Evolutionary conservation across 2,329 filamentous ascomycete genomes (phyloP), one percentile per base, ranked within the genome.

Genomic region (Penicillium nordicum): DNA sequence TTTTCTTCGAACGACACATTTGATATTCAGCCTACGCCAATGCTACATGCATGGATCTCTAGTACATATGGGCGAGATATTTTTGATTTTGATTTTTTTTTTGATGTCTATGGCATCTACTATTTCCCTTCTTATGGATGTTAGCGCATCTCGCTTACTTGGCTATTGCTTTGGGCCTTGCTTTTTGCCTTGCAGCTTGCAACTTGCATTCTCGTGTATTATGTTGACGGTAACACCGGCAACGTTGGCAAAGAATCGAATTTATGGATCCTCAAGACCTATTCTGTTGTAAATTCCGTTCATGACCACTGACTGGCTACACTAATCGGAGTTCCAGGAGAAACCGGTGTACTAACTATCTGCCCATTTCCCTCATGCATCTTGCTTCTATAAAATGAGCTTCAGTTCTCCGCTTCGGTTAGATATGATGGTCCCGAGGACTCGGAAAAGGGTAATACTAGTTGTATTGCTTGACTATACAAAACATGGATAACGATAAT

Each of bases 41-140:
- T 51, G 41, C 25, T 18, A 43, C 12, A 30, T 37, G n/a, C 25
- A 38, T 38, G 32, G 47, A 38, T 48, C 29, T 47, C 25, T 18
- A 25, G 55, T 54, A 57, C 50, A 57, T 57, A 54, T 49, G 50
- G 30, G 47, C 37, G 44, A 43, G 37, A 38, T 27, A 23, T 38
- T 32, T 46, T 46, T 45, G 12, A 8, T 50, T 30, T 48, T 47
- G 40, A 21, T 21, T 12, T 36, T 21, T 52, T 18, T 21, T 53
- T 41, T 27, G 10, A n/a, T 37, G 11, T 38, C 12, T 53, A 11
- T 36, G 18, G 5, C 29, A 52, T 37, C 49, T 27, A 10, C 21
- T 38, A 16, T 41, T 52, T 51, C 25, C 21, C 34, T 46, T 32
- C 32, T 44, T 40, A 14, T 36, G 32, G 42, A 16, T 50, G 30